Base-by-base conservation (phyloP, 176 grass and related monocot species). In the Metroxylon sagu region DNA sequence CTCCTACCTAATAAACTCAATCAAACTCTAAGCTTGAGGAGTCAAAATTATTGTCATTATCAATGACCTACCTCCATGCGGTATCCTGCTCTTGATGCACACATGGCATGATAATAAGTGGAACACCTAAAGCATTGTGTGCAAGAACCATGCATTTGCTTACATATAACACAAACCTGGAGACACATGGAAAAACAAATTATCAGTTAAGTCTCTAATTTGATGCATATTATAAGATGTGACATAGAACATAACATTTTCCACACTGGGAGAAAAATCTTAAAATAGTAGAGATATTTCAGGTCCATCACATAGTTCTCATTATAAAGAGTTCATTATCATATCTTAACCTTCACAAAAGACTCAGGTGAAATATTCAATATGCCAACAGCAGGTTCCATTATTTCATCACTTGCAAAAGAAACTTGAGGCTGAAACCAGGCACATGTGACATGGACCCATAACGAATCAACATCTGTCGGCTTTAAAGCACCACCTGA, bases 401-500 rank as follows among this genome's bases (percentile, higher is more conserved):
- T 97, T 48, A 81, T 83, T 78, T 91, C 87, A 70, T 97, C 92
- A 79, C 68, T 96, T 62, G 76, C 87, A 73, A 97, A 97, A 75
- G 92, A 85, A 69, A 97, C 81, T 71, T 91, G 92, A 63, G 92
- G 83, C 53, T 97, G 92, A 85, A 97, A 97, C 92, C 92, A 97
- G 71, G 92, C 92, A 70, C 92, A 97, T 66, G 92, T 75, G 51
- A 97, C 81, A 21, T 97, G 92, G 43, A 97, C 92, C 92, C 92
- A 97, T 59, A 97, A 65, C 19, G 71, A 61, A 79, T 97, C 84
- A 75, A 91, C 50, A 65, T 91, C 80, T 52, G 92, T 91, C 57
- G 92, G 92, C 76, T 97, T 97, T 81, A 97, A 66, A 14, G 92
- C 92, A 51, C 92, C 92, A 59, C 92, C 92, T 97, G 61, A 48